phyloP scores from a whole-genome alignment of 768 basidiomycete species.

The Trametes coccinea region DNA sequence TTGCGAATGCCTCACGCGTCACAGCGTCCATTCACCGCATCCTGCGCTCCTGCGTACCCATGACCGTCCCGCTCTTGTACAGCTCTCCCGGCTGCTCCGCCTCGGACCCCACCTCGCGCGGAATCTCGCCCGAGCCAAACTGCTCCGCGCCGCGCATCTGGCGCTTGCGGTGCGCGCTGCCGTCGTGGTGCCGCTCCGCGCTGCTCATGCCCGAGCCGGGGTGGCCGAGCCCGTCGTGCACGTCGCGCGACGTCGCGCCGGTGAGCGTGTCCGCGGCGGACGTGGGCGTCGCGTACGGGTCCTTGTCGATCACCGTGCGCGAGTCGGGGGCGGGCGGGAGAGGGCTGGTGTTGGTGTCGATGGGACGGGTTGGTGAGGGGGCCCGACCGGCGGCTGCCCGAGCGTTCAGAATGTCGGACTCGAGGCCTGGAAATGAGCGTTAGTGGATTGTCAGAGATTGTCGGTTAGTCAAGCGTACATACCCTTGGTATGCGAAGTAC shows the following conservation, averaged over 20 bases:
- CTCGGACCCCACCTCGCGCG: slow-evolving; percentile 16
- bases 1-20: background rate
- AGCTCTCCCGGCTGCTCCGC: slow-evolving; percentile 9
- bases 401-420: slow-evolving; percentile 14
- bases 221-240: slow-evolving; percentile 33
- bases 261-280: slow-evolving; percentile 29
- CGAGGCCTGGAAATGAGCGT: background rate
- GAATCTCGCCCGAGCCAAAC: slow-evolving; percentile 27
- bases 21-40: background rate
- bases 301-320: slow-evolving; percentile 34
- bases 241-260: slow-evolving; percentile 38
- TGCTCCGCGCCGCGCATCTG: slow-evolving; percentile 26
- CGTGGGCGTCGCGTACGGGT: slow-evolving; percentile 31
- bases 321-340: slow-evolving; percentile 29
- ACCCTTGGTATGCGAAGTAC: slow-evolving; percentile 1
- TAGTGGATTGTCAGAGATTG: background rate
- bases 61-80: slow-evolving; percentile 1
- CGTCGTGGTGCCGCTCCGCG: slow-evolving; percentile 38
- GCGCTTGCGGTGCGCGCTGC: slow-evolving; percentile 33
- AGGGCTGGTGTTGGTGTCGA: slow-evolving; percentile 11
- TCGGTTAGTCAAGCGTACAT: background rate
- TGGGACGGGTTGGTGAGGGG: slow-evolving; percentile 12
- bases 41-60: slow-evolving; percentile 7
- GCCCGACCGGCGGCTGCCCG: slow-evolving; percentile 5
- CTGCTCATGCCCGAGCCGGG: slow-evolving; percentile 37